These are phyloP conservation scores for Pseudogymnoascus sp. DNA, from an alignment of 2,329 filamentous ascomycete genomes.

Conservation along the genomic window DNA sequence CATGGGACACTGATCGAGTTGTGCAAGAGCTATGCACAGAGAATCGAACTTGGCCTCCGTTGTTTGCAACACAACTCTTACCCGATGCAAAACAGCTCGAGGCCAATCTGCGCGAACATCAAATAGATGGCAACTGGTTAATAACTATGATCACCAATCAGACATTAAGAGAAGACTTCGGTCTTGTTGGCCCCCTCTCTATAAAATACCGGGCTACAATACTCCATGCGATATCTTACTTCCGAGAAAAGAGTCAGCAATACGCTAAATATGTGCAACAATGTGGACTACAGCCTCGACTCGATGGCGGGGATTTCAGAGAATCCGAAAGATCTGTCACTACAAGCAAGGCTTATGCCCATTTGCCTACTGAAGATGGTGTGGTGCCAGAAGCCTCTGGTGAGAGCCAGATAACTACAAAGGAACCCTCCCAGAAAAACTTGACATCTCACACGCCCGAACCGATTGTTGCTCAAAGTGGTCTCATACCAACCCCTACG, in stretches of 20 bases:
- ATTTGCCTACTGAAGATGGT: neutral
- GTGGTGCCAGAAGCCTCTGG: neutral
- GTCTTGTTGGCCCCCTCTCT: constrained; percentile 15
- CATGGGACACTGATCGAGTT: constrained; percentile 63
- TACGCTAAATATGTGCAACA: neutral
- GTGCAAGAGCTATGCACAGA: constrained; percentile 55
- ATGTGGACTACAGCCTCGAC: neutral
- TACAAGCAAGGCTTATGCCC: neutral
- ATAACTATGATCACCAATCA: constrained; percentile 19
- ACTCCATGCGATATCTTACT: constrained; percentile 3
- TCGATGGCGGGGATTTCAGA: neutral
- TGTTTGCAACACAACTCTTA: neutral
- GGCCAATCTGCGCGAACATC: neutral
- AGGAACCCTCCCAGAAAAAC: neutral
- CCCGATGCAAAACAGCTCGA: neutral
- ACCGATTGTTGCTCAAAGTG: neutral
- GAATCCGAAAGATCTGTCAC: constrained; percentile 1
- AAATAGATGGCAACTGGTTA: constrained; percentile 17
- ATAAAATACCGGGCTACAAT: constrained; percentile 2
- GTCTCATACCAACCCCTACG: neutral
- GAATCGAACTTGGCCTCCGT: constrained; percentile 38
- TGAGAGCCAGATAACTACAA: neutral
- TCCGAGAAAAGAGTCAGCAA: neutral
- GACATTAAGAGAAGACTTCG: constrained; percentile 20
- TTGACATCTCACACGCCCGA: neutral